Conservation (phyloP, 331 rosid genomes). For the Acacia concinna region DNA sequence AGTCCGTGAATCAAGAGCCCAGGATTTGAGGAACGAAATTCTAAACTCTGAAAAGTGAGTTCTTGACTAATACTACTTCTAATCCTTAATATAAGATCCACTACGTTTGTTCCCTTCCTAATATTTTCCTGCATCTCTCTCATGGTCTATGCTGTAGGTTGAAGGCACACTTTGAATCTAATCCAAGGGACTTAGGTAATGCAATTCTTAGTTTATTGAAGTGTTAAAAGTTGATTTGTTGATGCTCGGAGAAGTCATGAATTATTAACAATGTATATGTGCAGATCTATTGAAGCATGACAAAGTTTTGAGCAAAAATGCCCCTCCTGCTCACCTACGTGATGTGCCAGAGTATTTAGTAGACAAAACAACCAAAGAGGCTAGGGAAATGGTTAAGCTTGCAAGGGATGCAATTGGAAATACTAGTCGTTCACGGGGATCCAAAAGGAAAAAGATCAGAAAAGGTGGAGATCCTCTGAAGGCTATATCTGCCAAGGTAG, state of each 20-base stretch:
- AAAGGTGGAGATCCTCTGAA: conserved; percentile 78
- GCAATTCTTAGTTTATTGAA: conserved; percentile 22
- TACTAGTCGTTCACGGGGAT: conserved; percentile 44
- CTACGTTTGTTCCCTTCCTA: conserved; percentile 15
- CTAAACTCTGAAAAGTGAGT: conserved; percentile 91
- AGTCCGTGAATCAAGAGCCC: conserved; percentile 83
- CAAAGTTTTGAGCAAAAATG: conserved; percentile 85
- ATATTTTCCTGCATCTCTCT: conserved; percentile 14
- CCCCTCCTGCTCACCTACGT: conserved; percentile 80
- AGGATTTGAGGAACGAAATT: conserved; percentile 93
- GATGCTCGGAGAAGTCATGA: not conserved
- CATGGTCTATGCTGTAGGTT: conserved; percentile 36
- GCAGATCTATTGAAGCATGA: conserved; percentile 92
- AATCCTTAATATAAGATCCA: not conserved
- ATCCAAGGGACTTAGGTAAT: conserved; percentile 62
- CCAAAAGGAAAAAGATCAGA: conserved; percentile 55
- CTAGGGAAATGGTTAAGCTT: conserved; percentile 75
- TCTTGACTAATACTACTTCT: not conserved
- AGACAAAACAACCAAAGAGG: conserved; percentile 82
- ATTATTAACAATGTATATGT: conserved; percentile 34
- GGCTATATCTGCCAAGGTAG: conserved; percentile 71
- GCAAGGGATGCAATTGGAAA: conserved; percentile 92
- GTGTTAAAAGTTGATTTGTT: conserved; percentile 9
- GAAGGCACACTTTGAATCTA: conserved; percentile 57
- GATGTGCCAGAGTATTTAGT: conserved; percentile 82